A percentile compares a stretch with the other conserved stretches of the same genome.
Conservation (phyloP, 768 basidiomycete species). For the Termitomyces sp. region DNA sequence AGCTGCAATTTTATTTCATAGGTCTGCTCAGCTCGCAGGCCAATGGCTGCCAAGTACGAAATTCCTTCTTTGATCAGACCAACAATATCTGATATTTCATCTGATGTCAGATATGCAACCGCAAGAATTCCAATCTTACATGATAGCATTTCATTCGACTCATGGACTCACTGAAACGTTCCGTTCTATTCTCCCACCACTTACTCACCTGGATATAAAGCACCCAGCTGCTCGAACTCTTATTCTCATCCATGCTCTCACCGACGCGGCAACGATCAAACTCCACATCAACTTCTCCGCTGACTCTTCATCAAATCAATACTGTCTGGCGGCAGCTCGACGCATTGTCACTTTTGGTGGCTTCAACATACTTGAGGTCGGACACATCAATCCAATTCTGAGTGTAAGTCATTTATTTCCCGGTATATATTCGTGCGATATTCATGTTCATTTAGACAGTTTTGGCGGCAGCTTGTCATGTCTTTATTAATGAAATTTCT, state of each 20-base stretch:
- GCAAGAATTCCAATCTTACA: slow-evolving; percentile 40
- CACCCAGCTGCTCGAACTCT: slow-evolving; percentile 34
- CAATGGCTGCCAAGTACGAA: slow-evolving; percentile 42
- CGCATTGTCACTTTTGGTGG: slow-evolving; percentile 40
- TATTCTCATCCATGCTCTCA: slow-evolving; percentile 46
- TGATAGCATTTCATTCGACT: slow-evolving; percentile 40
- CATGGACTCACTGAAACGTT: slow-evolving; percentile 44
- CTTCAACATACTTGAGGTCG: slow-evolving; percentile 35
- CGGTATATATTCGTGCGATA: slow-evolving; percentile 1
- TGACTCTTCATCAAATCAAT: slow-evolving; percentile 38
- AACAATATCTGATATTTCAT: not conserved
- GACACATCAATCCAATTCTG: slow-evolving; percentile 46
- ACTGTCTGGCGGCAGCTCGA: slow-evolving; percentile 40
- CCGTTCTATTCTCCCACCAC: slow-evolving; percentile 30
- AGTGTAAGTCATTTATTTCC: slow-evolving; percentile 38
- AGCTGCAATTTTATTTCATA: slow-evolving; percentile 57
- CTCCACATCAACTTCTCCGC: slow-evolving; percentile 46
- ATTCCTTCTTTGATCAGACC: not conserved
- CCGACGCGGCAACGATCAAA: slow-evolving; percentile 48
- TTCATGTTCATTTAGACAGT: slow-evolving; percentile 32
- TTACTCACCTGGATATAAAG: slow-evolving; percentile 28
- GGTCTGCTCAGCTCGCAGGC: slow-evolving; percentile 50
- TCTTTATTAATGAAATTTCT: slow-evolving; percentile 46
- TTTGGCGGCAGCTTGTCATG: slow-evolving; percentile 44
- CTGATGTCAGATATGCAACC: slow-evolving; percentile 34